Evolutionary conservation across 306 rosid species (phyloP).

Genomic region (Phaseolus lunatus): DNA sequence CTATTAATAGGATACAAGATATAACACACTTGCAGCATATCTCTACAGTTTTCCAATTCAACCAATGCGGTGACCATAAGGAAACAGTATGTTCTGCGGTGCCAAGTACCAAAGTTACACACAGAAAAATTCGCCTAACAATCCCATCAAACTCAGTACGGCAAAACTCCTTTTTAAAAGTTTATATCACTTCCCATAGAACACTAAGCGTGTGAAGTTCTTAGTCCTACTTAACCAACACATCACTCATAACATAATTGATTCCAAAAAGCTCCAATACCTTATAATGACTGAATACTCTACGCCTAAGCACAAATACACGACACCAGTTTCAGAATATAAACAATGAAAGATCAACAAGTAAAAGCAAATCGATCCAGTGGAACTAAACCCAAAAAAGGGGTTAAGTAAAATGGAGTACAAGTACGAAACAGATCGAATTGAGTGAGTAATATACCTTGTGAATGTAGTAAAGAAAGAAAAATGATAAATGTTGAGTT

Average conservation of each 20-base stretch:
- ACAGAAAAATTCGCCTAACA: background rate
- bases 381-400: background rate
- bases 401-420: slow-evolving; percentile 5
- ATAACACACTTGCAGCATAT: background rate
- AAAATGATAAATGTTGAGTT: background rate
- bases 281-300: background rate
- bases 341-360: background rate
- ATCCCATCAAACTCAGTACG: slow-evolving; percentile 15
- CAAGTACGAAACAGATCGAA: slow-evolving; percentile 3
- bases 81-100: background rate
- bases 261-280: background rate
- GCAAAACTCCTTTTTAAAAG: background rate
- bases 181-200: slow-evolving; percentile 17
- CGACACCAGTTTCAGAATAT: background rate
- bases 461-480: slow-evolving; percentile 12
- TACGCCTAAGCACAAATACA: slow-evolving; percentile 1
- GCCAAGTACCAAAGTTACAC: background rate
- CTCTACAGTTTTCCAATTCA: slow-evolving; percentile 26
- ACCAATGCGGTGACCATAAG: background rate
- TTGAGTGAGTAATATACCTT: background rate
- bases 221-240: background rate
- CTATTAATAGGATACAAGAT: background rate
- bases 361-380: background rate
- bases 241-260: slow-evolving; percentile 6
- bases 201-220: background rate